A percentile compares a stretch with the other conserved stretches of the same genome.
These are phyloP conservation scores for Arctium lappa DNA, from an alignment of 129 eudicot species.

Conservation along the genomic window DNA sequence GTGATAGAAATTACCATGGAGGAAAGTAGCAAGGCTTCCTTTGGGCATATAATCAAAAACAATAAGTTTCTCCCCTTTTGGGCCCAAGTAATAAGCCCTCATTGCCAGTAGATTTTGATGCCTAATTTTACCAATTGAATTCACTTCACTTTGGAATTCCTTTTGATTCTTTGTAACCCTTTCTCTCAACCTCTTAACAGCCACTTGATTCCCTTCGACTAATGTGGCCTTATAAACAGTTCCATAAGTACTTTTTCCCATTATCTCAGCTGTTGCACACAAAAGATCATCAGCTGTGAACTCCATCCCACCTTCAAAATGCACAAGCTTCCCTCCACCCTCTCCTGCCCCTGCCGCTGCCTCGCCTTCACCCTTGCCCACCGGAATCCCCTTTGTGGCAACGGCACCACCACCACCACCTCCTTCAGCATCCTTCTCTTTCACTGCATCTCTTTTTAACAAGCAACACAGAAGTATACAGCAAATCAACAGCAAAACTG, in stretches of 20 bases:
- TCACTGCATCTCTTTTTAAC: constrained; percentile 35
- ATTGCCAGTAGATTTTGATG: constrained; percentile 76
- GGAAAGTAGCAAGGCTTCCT: constrained; percentile 76
- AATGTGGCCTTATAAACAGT: constrained; percentile 85
- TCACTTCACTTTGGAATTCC: constrained; percentile 75
- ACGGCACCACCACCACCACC: constrained; percentile 35
- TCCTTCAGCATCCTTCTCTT: constrained; percentile 27
- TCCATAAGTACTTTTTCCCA: constrained; percentile 93
- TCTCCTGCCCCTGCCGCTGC: constrained; percentile 48
- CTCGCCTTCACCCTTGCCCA: constrained; percentile 35
- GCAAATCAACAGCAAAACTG: constrained; percentile 48
- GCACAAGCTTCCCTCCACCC: constrained; percentile 81
- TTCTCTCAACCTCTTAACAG: constrained; percentile 87
- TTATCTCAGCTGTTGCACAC: constrained; percentile 91
- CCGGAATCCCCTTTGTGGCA: constrained; percentile 44
- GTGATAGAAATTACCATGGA: constrained; percentile 50
- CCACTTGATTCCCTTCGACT: constrained; percentile 77
- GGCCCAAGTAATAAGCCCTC: constrained; percentile 80
- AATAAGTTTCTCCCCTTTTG: constrained; percentile 89
- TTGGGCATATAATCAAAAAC: constrained; percentile 84
- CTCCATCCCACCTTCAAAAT: constrained; percentile 78
- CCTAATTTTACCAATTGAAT: constrained; percentile 64
- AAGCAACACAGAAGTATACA: constrained; percentile 57
- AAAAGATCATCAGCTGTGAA: constrained; percentile 84
- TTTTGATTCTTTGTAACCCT: constrained; percentile 67